Evolutionary conservation across 2,329 filamentous ascomycete species (phyloP), one percentile per base, ranked within the genome.

Genomic region (Xylariaceae sp.): DNA sequence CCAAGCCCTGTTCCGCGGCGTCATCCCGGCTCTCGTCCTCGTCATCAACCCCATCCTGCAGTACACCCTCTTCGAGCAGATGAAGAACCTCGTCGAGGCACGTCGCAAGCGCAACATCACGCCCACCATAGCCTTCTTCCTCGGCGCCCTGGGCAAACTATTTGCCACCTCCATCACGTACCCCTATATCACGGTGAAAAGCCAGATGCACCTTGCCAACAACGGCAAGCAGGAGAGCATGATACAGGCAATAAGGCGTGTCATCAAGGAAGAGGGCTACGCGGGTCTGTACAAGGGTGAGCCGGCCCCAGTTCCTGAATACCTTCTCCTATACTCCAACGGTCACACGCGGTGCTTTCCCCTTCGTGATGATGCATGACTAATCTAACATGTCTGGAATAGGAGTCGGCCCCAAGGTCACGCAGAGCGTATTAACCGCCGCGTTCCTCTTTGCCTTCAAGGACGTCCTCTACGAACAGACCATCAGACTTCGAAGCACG

Each of bases 101-200:
- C 67, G 68, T 13, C 63, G 74, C 66, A 69, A 77, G 79, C 69
- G 75, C 55, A 84, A 87, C 63, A 82, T 97, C 53, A 95, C 89
- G 0, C 90, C 92, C 1, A 86, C 84, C 51, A 83, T 95, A 62
- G 91, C 90, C 47, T 99, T 99, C 72, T 83, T 94, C 68, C 79
- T 99, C 2, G 94, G 94, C 58, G 94, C 94, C 1, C 69, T 97
- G 30, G 92, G 94, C 72, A 99, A 99, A 80, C 80, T 99, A 60
- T 85, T 96, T 57, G 94, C 94, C 21, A 99, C 94, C 2, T 85
- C 80, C 57, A 88, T 97, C 66, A 99, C 94, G 5, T 99, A 99
- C 72, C 94, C 94, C 10, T 99, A 99, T 71, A 97, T 99, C 71
- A 99, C 94, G 4, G 88, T 99, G 66, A 99, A 99, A 85, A 95